These are phyloP conservation scores for Salix purpurea DNA, from an alignment of 345 rosid species.

Conservation along the genomic window DNA sequence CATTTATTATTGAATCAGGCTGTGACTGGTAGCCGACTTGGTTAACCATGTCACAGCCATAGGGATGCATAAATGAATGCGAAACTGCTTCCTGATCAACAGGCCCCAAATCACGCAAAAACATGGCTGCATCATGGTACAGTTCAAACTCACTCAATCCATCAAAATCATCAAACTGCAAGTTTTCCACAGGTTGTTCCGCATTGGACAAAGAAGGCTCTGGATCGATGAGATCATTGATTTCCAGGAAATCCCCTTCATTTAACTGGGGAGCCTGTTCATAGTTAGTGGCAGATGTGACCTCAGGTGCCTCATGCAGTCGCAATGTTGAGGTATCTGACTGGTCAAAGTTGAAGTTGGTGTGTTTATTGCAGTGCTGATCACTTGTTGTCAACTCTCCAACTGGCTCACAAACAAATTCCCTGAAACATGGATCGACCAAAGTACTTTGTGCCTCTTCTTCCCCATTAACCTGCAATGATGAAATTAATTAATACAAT, in stretches of 20 bases:
- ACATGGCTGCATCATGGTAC: constrained; percentile 46
- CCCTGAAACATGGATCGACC: constrained; percentile 30
- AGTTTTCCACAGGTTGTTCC: constrained; percentile 26
- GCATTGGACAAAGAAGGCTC: constrained; percentile 24
- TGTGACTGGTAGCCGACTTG: constrained; percentile 26
- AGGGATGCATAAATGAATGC: not conserved
- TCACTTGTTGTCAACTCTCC: constrained; percentile 2
- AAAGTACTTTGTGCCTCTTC: constrained; percentile 41
- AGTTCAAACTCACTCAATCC: constrained; percentile 46
- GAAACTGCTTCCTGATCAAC: constrained; percentile 26
- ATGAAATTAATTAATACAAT: not conserved
- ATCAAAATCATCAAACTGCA: constrained; percentile 32
- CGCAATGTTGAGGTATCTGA: constrained; percentile 34
- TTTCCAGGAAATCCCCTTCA: constrained; percentile 67
- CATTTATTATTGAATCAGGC: not conserved
- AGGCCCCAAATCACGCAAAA: constrained; percentile 40
- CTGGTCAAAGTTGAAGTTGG: constrained; percentile 27
- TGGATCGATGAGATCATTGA: constrained; percentile 56
- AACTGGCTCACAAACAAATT: constrained; percentile 23
- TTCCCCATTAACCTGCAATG: constrained; percentile 26
- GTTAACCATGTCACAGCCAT: constrained; percentile 21
- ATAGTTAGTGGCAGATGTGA: constrained; percentile 21
- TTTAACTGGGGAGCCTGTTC: constrained; percentile 8
- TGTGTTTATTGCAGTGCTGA: constrained; percentile 17
- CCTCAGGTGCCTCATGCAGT: constrained; percentile 34